Conservation (phyloP, 176 grass and related monocot species). For the Otatea glauca region DNA sequence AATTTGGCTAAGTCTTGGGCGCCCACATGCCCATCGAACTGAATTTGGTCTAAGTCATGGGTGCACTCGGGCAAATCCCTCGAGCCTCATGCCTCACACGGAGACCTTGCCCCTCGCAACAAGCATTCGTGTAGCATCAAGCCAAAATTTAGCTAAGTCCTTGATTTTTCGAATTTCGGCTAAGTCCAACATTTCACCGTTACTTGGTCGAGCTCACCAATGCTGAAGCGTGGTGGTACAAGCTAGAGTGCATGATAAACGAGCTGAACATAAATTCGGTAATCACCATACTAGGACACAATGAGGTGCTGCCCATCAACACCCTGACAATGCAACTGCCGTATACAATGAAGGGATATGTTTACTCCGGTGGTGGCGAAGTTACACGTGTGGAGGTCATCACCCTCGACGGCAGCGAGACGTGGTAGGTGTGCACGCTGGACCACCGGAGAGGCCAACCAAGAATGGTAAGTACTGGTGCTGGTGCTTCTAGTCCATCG, state of each 20-base stretch:
- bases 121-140: too few species aligned
- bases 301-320: conserved; percentile 76
- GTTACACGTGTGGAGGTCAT: conserved; percentile 75
- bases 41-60: too few species aligned
- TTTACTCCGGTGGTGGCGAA: conserved; percentile 87
- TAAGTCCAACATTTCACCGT: too few species aligned
- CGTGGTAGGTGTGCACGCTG: conserved; percentile 61
- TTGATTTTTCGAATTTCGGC: too few species aligned
- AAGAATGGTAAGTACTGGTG: conserved; percentile 92
- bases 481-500: conserved; percentile 95
- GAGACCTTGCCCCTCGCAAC: too few species aligned
- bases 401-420: conserved; percentile 76
- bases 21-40: too few species aligned
- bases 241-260: conserved; percentile 90
- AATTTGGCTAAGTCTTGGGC: too few species aligned
- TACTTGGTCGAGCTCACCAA: too few species aligned
- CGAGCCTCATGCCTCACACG: too few species aligned
- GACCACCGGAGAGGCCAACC: conserved; percentile 68
- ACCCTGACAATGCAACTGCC: conserved; percentile 55
- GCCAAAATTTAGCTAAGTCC: too few species aligned
- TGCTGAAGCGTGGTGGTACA: conserved; percentile 87
- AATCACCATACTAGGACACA: conserved; percentile 74
- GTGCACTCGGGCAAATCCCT: too few species aligned
- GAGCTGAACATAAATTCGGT: conserved; percentile 96
- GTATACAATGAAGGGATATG: conserved; percentile 76